Base-by-base conservation (phyloP, 2,329 filamentous ascomycete genomes). In the Pleoardoris graminearum region DNA sequence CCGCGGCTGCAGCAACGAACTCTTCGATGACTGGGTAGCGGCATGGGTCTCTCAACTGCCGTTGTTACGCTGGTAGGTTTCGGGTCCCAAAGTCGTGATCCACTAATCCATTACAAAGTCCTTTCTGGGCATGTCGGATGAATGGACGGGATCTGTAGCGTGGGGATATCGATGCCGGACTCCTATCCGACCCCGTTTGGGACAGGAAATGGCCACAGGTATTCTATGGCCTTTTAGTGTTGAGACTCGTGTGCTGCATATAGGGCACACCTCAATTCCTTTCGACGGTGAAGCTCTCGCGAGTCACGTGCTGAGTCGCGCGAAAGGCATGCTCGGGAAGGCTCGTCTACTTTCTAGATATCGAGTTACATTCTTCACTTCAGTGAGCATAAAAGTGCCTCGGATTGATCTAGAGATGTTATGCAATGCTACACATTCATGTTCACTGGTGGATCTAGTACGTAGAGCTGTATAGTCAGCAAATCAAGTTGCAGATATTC, bases 141-240 rank as follows among this genome's bases (percentile, higher is more conserved):
- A 25, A 25, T 27, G 43, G 30, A 46, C 25, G 21, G 21, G 33
- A 29, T 38, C 43, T 23, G 33, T 47, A 37, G 44, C 44, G 44
- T 47, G 44, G 33, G 44, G 44, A 33, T 30, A 7, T 25, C 21
- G 43, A 21, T 30, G 33, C 44, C 23, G 43, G 36, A 46, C 43
- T 46, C 43, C 32, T n/a, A 32, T 36, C n/a, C 12, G n/a, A 22
- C 2, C 11, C 19, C 14, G 12, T 32, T 21, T 16, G 11, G 29
- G 12, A 25, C 17, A 32, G 11, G 27, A 25, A 22, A 36, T 11
- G 10, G 16, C 42, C 30, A 23, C 30, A 36, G 14, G 14, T 25
- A 17, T 11, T 21, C 27, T 44, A 44, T n/a, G n/a, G n/a, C n/a
- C n/a, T n/a, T n/a, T n/a, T n/a, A n/a, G n/a, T n/a, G n/a, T n/a